Base-by-base conservation (phyloP, 768 basidiomycete genomes). In the Sporobolomyces pararoseus region DNA sequence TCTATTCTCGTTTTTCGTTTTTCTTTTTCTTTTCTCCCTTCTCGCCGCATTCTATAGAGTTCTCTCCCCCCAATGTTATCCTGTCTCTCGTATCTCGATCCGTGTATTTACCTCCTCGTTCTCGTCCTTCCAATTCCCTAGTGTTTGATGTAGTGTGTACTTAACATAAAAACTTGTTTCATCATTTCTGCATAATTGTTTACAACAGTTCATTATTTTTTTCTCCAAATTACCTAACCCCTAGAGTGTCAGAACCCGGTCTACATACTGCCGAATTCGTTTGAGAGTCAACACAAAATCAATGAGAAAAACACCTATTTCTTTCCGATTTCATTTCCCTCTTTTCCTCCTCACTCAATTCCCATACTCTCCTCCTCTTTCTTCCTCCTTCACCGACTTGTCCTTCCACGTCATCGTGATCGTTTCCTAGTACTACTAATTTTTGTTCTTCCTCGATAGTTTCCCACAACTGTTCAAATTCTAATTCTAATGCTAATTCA, bases 381-480 rank as follows among this genome's bases (percentile, higher is more conserved):
- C 75, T 34, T 59, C 76, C 32, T 68, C 71, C 70, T 76, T 73
- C 92, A 7, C 34, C 57, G 4, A 37, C 16, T 7, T 66, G 57
- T 21, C 34, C 35, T 31, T 27, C 35, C 49, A 17, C 42, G 25
- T 49, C 42, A 14, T 42, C 44, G 5, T 21, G 5, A 53, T 32
- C 44, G 17, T 2, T 59, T 46, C 82, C 23, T 79, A 85, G 13
- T 61, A 89, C 93, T 61, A 89, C 93, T 78, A 82, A 86, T 34
- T 78, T 91, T 34, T 83, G 90, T 50, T 88, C 89, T 25, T 93
- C 89, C 52, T 55, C 50, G 3, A 13, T 55, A 31, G 62, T 58
- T 79, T 89, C 87, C 44, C 90, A 93, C 78, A 77, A 55, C 64
- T 79, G 80, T 68, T 82, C 81, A 72, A 82, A 82, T 71, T 82